phyloP scores from a whole-genome alignment of 106 monocot species.

The Ottelia alismoides region DNA sequence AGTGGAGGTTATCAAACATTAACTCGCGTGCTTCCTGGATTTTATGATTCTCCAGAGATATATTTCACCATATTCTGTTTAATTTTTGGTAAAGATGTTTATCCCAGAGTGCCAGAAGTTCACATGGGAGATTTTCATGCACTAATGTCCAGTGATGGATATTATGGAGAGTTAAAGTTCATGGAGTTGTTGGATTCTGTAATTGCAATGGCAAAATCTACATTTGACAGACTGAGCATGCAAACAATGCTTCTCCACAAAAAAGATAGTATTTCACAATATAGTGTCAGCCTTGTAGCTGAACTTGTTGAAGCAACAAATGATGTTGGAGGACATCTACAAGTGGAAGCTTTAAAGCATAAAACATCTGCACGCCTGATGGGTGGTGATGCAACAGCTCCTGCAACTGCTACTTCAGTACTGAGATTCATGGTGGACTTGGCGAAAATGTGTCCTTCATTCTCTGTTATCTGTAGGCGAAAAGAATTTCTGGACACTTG shows the following conservation, averaged over 20 bases:
- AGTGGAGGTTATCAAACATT: constrained; percentile 81
- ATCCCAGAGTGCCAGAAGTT: constrained; percentile 93
- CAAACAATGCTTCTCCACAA: constrained; percentile 69
- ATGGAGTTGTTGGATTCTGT: constrained; percentile 79
- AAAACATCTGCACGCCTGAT: constrained; percentile 96
- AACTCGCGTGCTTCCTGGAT: constrained; percentile 71
- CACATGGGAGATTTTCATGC: constrained; percentile 94
- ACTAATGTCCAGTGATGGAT: constrained; percentile 86
- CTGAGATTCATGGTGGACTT: constrained; percentile 93
- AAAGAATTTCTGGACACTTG: constrained; percentile 88
- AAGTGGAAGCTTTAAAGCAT: constrained; percentile 95
- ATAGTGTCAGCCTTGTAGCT: constrained; percentile 50
- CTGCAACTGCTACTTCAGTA: constrained; percentile 68
- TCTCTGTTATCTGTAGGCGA: constrained; percentile 80
- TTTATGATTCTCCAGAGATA: constrained; percentile 96
- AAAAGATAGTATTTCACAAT: constrained; percentile 54
- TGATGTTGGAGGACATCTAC: constrained; percentile 66
- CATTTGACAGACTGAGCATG: constrained; percentile 83
- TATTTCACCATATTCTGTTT: constrained; percentile 94
- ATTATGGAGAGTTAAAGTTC: constrained; percentile 77
- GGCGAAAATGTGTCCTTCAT: constrained; percentile 83
- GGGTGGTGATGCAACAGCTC: constrained; percentile 94
- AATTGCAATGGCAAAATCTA: constrained; percentile 80
- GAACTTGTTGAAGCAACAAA: constrained; percentile 61
- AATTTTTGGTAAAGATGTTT: constrained; percentile 81